Evolutionary conservation across 495 filamentous ascomycete genomes (phyloP).

Genomic region (Neurospora sp.): DNA sequence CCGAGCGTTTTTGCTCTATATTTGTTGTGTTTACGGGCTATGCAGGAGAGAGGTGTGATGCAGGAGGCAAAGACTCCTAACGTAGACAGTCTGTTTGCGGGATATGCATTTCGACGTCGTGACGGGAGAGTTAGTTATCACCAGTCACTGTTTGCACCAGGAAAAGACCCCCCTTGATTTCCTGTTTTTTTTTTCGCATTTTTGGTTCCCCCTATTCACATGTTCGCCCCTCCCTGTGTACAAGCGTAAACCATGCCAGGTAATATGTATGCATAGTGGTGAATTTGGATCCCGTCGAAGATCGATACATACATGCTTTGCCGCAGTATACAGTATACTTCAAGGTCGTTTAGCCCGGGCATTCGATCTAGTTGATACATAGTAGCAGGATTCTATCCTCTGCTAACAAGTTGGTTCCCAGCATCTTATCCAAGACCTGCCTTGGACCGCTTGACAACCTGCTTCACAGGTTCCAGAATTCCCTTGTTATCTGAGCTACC

Average conservation of each 20-base stretch:
- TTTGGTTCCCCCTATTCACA: neutral
- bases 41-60: neutral
- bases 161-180: neutral
- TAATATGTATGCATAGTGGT: neutral
- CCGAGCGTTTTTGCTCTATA: neutral
- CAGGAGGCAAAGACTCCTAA: neutral
- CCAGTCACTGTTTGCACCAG: neutral
- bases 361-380: neutral
- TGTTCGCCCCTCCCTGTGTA: neutral
- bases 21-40: neutral
- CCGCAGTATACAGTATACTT: neutral
- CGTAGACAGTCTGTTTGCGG: neutral
- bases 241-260: neutral
- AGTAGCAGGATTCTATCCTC: neutral
- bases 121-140: neutral
- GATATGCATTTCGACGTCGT: neutral
- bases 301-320: neutral
- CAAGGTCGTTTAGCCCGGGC: neutral
- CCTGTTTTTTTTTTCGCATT: neutral
- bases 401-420: neutral
- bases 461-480: constrained; percentile 74
- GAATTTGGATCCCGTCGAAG: neutral
- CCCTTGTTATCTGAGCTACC: constrained; percentile 78
- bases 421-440: constrained; percentile 69
- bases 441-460: constrained; percentile 77